phyloP scores from a whole-genome alignment of 768 basidiomycete genomes.

The Termitomyces sp. region DNA sequence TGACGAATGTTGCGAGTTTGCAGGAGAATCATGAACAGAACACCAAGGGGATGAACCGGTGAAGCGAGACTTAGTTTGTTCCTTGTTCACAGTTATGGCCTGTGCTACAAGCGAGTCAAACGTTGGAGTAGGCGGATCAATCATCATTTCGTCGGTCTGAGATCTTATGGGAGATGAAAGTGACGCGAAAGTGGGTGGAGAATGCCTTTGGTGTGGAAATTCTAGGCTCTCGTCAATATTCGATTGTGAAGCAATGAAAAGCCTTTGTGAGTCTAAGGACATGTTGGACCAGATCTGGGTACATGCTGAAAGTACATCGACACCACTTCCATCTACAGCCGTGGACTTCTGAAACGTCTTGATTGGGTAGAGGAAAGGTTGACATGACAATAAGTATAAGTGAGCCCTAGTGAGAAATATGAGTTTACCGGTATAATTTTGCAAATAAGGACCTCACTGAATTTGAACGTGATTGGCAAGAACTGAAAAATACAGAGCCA shows the following conservation, averaged over 20 bases:
- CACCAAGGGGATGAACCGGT: slow-evolving; percentile 1
- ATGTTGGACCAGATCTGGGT: slow-evolving; percentile 38
- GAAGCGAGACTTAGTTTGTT: neutral
- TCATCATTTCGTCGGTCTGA: slow-evolving; percentile 1
- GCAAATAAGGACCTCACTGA: neutral
- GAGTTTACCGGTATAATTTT: neutral
- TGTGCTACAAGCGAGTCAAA: slow-evolving; percentile 16
- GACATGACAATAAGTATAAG: neutral
- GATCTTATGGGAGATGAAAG: slow-evolving; percentile 21
- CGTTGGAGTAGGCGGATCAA: slow-evolving; percentile 14
- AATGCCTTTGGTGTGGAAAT: neutral
- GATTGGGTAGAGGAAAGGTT: slow-evolving; percentile 2
- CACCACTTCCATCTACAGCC: slow-evolving; percentile 56
- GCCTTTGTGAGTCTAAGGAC: slow-evolving; percentile 24
- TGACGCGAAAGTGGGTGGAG: slow-evolving; percentile 20
- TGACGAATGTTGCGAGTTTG: slow-evolving; percentile 16
- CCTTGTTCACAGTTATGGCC: slow-evolving; percentile 6
- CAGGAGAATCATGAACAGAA: neutral
- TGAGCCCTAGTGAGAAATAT: neutral
- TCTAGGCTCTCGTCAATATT: neutral
- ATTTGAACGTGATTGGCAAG: neutral
- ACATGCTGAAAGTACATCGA: slow-evolving; percentile 31
- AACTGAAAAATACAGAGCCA: neutral
- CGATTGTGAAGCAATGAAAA: neutral
- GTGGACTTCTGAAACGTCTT: slow-evolving; percentile 15